A percentile compares a stretch with the other conserved stretches of the same genome.
phyloP scores from a whole-genome alignment of 331 rosid species.

The Pyracantha coccinea region DNA sequence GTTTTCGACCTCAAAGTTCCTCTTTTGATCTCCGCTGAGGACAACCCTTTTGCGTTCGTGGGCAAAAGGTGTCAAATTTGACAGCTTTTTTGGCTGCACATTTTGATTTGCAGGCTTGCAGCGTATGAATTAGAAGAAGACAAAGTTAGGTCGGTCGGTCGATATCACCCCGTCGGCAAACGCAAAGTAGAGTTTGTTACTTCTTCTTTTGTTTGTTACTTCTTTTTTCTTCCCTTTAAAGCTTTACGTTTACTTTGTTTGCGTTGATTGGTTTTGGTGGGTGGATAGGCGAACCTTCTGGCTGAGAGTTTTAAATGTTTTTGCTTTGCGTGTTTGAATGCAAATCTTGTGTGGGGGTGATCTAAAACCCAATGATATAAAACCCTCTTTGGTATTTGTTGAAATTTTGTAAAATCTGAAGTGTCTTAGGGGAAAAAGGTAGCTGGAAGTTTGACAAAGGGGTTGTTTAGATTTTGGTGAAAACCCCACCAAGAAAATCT shows the following conservation, averaged over 20 bases:
- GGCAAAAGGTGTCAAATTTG: neutral
- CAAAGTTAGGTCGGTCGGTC: neutral
- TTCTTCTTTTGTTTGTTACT: conserved; percentile 11
- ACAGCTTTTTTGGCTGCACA: neutral
- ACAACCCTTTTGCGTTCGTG: neutral
- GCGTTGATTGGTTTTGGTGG: conserved; percentile 6
- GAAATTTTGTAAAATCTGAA: conserved; percentile 3
- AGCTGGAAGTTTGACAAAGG: conserved; percentile 7
- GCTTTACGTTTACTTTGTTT: neutral
- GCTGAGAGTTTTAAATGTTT: neutral
- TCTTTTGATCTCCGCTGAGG: neutral
- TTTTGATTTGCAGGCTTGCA: neutral
- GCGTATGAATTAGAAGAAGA: neutral
- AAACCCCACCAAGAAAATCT: conserved; percentile 2
- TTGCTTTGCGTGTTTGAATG: neutral
- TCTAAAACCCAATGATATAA: neutral
- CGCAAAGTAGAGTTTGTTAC: neutral
- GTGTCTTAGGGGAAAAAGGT: neutral
- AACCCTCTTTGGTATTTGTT: conserved; percentile 10
- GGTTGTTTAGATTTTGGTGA: conserved; percentile 18
- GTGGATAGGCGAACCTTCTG: conserved; percentile 15
- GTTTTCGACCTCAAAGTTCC: neutral
- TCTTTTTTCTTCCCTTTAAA: neutral
- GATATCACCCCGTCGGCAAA: conserved; percentile 9
- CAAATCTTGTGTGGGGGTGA: neutral